phyloP scores from a whole-genome alignment of 2,329 filamentous ascomycete genomes.

The Aspergillus fructus region DNA sequence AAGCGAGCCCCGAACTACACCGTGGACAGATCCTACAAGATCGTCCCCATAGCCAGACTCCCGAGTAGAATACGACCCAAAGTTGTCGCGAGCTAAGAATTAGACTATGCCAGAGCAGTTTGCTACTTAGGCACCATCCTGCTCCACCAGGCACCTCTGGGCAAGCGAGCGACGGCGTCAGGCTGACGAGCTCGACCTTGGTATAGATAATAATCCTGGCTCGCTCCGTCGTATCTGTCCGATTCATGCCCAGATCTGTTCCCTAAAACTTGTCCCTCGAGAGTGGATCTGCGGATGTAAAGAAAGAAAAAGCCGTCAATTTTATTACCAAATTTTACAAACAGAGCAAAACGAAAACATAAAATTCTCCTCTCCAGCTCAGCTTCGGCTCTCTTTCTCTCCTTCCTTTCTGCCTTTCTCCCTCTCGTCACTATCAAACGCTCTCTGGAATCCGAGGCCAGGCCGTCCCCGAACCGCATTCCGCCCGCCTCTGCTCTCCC shows the following conservation, averaged over 20 bases:
- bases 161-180: conserved; percentile 13
- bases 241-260: neutral
- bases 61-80: neutral
- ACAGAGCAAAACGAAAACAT: conserved; percentile 41
- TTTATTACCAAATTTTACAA: conserved; percentile 29
- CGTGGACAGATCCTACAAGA: too few species aligned
- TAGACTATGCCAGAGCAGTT: neutral
- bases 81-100: too few species aligned
- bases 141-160: conserved; percentile 7
- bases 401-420: conserved; percentile 7
- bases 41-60: too few species aligned
- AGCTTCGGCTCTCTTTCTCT: conserved; percentile 20
- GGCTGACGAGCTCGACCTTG: conserved; percentile 7
- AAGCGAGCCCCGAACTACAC: neutral
- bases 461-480: conserved; percentile 16
- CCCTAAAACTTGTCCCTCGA: conserved; percentile 7
- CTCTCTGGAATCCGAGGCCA: neutral
- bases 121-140: conserved; percentile 8
- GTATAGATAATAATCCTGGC: conserved; percentile 4
- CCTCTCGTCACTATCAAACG: neutral
- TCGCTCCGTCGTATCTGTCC: neutral
- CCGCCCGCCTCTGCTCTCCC: conserved; percentile 15
- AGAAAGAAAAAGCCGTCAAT: conserved; percentile 21
- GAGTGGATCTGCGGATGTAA: conserved; percentile 34
- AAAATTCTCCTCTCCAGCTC: conserved; percentile 26